Base-by-base conservation (phyloP, 176 grass and related monocot genomes). In the Chloris gayana region DNA sequence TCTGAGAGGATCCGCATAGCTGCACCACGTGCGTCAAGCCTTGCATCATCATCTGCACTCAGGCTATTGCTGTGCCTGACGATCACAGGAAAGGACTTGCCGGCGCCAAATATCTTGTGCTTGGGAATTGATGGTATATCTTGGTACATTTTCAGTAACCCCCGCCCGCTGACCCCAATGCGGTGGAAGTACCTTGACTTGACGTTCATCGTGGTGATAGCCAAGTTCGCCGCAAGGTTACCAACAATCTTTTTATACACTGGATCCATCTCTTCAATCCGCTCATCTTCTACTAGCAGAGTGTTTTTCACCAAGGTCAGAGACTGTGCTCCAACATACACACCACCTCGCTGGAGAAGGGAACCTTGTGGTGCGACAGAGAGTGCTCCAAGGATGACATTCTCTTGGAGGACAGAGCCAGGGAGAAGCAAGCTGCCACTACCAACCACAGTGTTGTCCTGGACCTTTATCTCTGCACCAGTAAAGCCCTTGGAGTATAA, bases 151-250 rank as follows among this genome's bases (percentile, higher is more conserved):
- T 45, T 90, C 47, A 93, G 79, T 49, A 88, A 25, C 29, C 91
- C 91, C 4, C 66, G 82, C 10, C 91, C 91, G 1, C 82, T 84
- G 19, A 90, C 85, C 17, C 91, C 88, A 14, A 90, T 93, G 49
- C 88, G 82, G 75, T 93, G 88, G 88, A 90, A 93, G 77, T 93
- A 93, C 75, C 91, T 93, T 38, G 91, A 90, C 44, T 88, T 85
- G 74, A 88, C 91, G 44, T 93, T 93, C 91, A 93, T 90, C 44
- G 88, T 93, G 19, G 91, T 93, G 63, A 88, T 85, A 22, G 91
- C 91, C 46, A 93, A 51, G 79, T 93, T 93, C 1, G 85, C 91
- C 0, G 91, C 75, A n/a, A 93, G 91, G 72, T 89, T 90, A 14
- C 85, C 91, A 1, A 90, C 85, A 0, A 93, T 88, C 76, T 90